Evolutionary conservation across 805 yeast genomes (phyloP).

Genomic region (Candida vartiovaarae): DNA sequence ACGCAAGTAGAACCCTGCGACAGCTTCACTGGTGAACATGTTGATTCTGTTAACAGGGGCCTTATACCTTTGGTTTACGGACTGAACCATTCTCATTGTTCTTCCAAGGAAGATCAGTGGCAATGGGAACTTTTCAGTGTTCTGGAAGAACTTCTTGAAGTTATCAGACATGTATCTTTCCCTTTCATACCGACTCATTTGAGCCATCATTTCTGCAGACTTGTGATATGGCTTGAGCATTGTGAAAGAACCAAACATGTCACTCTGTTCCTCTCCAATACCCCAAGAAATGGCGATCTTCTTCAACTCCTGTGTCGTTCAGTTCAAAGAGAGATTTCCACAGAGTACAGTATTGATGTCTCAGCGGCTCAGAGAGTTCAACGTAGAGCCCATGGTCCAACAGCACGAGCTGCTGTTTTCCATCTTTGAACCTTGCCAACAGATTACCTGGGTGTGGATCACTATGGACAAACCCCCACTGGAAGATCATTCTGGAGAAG

Average conservation of each 20-base stretch:
- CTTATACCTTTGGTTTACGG: conserved; percentile 55
- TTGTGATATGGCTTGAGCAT: conserved; percentile 40
- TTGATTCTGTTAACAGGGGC: conserved; percentile 72
- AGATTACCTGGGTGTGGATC: conserved; percentile 82
- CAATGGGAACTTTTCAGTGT: conserved; percentile 59
- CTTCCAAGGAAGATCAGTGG: conserved; percentile 59
- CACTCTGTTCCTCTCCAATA: conserved; percentile 46
- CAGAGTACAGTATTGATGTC: conserved; percentile 48
- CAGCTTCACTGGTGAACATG: conserved; percentile 52
- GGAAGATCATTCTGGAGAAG: conserved; percentile 50
- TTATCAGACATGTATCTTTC: conserved; percentile 38
- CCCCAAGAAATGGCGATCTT: conserved; percentile 60
- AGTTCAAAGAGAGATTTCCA: conserved; percentile 58
- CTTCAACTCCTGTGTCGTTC: conserved; percentile 39
- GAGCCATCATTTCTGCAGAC: conserved; percentile 22
- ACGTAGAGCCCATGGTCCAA: conserved; percentile 74
- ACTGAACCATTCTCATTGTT: conserved; percentile 70
- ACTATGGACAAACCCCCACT: conserved; percentile 59
- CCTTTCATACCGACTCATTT: conserved; percentile 32
- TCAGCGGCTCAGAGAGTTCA: conserved; percentile 41
- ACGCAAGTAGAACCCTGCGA: conserved; percentile 20
- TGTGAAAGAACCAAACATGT: conserved; percentile 51
- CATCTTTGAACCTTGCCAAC: conserved; percentile 38
- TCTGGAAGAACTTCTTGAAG: conserved; percentile 50
- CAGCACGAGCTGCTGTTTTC: conserved; percentile 50